phyloP scores from a whole-genome alignment of 352 stramenopile genomes.

The Phytopythium ostracodes region DNA sequence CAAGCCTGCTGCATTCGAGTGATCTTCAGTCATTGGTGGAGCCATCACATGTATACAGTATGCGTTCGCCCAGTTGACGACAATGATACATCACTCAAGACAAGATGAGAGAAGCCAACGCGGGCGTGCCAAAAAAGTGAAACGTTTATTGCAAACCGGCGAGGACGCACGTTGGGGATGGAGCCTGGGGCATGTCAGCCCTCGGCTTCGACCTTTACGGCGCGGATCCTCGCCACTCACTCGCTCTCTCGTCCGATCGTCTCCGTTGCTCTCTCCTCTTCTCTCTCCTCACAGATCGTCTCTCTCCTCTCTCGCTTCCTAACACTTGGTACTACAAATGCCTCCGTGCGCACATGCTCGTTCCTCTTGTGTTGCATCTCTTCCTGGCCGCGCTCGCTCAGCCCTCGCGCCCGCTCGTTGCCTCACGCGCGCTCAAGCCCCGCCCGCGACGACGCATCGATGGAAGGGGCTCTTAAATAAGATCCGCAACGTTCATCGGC shows the following conservation, averaged over 20 bases:
- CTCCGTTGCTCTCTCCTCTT: slow-evolving; percentile 12
- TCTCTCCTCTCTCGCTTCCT: slow-evolving; percentile 26
- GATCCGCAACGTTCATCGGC: slow-evolving; percentile 98
- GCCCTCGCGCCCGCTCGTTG: slow-evolving; percentile 2
- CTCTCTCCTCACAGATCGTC: slow-evolving; percentile 16
- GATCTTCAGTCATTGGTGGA: no score
- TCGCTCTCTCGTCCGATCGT: slow-evolving; percentile 10
- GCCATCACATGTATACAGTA: no score
- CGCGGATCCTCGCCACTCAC: slow-evolving; percentile 16
- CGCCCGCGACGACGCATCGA: slow-evolving; percentile 9
- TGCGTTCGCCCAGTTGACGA: no score
- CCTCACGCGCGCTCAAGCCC: slow-evolving; percentile 6
- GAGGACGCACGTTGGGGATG: background rate
- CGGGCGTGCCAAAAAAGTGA: slow-evolving; percentile 6
- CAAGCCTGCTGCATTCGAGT: no score
- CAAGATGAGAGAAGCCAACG: no score
- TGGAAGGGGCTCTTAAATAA: slow-evolving; percentile 91
- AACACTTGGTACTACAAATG: slow-evolving; percentile 32
- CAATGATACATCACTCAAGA: background rate
- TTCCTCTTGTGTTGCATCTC: slow-evolving; percentile 27
- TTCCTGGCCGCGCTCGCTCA: background rate
- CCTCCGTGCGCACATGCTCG: slow-evolving; percentile 20
- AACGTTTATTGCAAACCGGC: slow-evolving; percentile 12
- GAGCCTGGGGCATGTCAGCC: background rate
- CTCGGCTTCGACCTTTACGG: background rate